These are phyloP conservation scores for Avena eriantha DNA, from an alignment of 176 grass and related monocot species.

Conservation along the genomic window DNA sequence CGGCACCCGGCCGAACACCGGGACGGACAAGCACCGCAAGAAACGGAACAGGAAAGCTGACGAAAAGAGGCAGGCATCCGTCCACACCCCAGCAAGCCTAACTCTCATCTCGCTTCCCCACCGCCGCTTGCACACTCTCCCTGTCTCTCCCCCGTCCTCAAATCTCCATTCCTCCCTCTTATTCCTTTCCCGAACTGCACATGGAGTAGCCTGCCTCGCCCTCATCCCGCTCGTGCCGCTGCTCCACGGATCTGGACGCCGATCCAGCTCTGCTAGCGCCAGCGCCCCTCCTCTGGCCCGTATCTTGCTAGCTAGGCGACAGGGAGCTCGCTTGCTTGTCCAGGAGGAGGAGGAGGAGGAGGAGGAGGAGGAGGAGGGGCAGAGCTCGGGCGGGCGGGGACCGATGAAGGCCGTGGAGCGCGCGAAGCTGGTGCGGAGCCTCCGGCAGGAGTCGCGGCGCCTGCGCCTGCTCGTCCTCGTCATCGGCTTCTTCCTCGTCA, in stretches of 20 bases:
- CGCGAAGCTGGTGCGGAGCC: slow-evolving; percentile 50
- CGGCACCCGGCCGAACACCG: neutral
- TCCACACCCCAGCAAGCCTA: slow-evolving; percentile 6
- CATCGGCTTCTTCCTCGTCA: slow-evolving; percentile 80
- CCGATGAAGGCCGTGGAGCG: slow-evolving; percentile 66
- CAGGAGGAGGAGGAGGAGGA: slow-evolving; percentile 7
- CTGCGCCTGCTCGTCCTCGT: slow-evolving; percentile 49
- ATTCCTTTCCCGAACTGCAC: neutral
- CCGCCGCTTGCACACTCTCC: neutral
- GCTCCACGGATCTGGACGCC: neutral
- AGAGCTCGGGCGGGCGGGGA: neutral
- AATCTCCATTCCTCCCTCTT: neutral
- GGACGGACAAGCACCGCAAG: neutral
- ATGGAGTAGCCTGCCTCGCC: neutral
- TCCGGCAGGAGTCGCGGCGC: slow-evolving; percentile 13
- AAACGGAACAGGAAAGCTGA: neutral
- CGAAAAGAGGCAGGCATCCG: slow-evolving; percentile 14
- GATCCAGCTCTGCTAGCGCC: neutral
- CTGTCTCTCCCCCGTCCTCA: no score
- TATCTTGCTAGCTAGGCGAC: neutral
- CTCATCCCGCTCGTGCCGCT: neutral
- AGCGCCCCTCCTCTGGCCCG: slow-evolving; percentile 7
- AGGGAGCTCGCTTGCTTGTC: neutral
- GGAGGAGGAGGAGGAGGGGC: neutral
- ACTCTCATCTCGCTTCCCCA: neutral